Conservation (phyloP, 192 early-diverging fungal genomes). For the Dispira simplex region DNA sequence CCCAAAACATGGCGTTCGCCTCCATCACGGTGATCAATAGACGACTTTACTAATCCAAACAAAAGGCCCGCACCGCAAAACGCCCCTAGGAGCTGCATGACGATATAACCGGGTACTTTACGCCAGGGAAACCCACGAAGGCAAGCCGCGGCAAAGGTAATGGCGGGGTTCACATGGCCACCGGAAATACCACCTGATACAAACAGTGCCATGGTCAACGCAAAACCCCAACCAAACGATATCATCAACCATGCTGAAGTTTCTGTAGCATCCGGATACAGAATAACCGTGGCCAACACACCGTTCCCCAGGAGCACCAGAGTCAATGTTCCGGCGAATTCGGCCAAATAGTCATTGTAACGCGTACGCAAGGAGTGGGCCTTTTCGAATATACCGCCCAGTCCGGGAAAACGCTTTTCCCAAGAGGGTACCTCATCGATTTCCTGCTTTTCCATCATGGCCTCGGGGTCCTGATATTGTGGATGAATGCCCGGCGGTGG, state of each 20-base stretch:
- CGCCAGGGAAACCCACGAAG: constrained; percentile 52
- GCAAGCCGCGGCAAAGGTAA: constrained; percentile 45
- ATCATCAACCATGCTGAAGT: constrained; percentile 32
- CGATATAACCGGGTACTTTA: constrained; percentile 46
- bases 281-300: constrained; percentile 30
- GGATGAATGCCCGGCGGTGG: too few species aligned
- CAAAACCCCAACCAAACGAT: constrained; percentile 44
- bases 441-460: too few species aligned
- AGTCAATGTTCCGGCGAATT: constrained; percentile 58
- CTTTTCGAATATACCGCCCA: not conserved
- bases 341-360: constrained; percentile 44
- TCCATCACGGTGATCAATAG: constrained; percentile 37
- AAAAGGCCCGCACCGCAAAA: constrained; percentile 52
- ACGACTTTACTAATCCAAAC: constrained; percentile 41
- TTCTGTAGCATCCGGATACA: constrained; percentile 23
- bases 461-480: too few species aligned
- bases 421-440: too few species aligned
- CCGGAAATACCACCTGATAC: constrained; percentile 48
- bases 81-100: constrained; percentile 53
- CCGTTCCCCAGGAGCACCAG: constrained; percentile 49
- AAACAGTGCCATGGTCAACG: constrained; percentile 44
- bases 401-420: too few species aligned
- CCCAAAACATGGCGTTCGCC: constrained; percentile 29
- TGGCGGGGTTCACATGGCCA: constrained; percentile 65
- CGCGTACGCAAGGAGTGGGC: not conserved